These are phyloP conservation scores for Citrus trifoliata DNA, from an alignment of 345 rosid species.

Conservation along the genomic window DNA sequence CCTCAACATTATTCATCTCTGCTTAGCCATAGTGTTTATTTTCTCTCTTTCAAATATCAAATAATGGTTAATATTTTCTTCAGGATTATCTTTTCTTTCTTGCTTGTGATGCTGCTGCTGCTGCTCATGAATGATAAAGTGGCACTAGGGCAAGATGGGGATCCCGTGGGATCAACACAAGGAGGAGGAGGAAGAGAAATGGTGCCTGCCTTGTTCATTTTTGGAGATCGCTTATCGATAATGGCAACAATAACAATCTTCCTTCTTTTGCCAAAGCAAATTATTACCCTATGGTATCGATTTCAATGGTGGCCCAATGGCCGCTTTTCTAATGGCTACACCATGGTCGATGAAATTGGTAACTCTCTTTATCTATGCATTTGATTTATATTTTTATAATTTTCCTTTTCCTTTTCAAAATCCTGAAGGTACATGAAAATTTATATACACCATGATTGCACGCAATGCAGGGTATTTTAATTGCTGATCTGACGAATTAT, in stretches of 20 bases:
- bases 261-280: constrained; percentile 90
- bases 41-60: not conserved
- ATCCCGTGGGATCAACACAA: constrained; percentile 9
- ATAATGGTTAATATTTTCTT: not conserved
- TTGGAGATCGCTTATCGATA: constrained; percentile 93
- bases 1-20: no score
- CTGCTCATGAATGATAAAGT: constrained; percentile 3
- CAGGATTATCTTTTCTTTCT: not conserved
- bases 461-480: constrained; percentile 13
- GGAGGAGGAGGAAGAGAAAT: constrained; percentile 32
- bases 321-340: constrained; percentile 93
- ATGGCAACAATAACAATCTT: constrained; percentile 85
- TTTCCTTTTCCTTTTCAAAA: not conserved
- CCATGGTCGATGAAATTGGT: constrained; percentile 95
- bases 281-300: constrained; percentile 95
- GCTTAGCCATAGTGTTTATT: no score
- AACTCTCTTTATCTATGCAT: not conserved
- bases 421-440: not conserved
- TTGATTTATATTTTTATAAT: not conserved
- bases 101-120: not conserved
- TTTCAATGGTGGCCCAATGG: constrained; percentile 93
- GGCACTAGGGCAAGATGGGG: constrained; percentile 12
- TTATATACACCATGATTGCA: not conserved
- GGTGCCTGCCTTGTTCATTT: constrained; percentile 91
- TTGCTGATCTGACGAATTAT: not conserved